phyloP scores from a whole-genome alignment of 2,329 filamentous ascomycete genomes.

The Cladosporium sp. region DNA sequence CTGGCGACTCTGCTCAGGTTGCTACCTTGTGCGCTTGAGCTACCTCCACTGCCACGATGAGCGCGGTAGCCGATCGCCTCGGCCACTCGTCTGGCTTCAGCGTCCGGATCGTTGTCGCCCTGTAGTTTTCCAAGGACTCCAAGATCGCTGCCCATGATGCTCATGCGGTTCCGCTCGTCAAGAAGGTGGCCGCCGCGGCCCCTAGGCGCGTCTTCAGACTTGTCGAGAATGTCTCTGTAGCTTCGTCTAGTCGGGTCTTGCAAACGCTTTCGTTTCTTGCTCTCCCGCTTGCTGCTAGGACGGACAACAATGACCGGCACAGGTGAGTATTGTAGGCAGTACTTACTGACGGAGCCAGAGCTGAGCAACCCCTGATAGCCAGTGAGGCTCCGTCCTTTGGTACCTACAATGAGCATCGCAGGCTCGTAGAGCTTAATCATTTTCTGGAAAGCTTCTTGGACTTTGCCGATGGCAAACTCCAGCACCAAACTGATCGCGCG shows the following conservation, averaged over 20 bases:
- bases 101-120: conserved; percentile 27
- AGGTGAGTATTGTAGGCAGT: conserved; percentile 88
- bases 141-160: conserved; percentile 36
- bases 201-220: conserved; percentile 43
- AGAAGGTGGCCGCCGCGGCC: conserved; percentile 51
- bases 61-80: conserved; percentile 33
- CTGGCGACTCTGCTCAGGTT: conserved; percentile 23
- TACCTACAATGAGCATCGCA: conserved; percentile 85
- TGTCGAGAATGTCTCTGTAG: conserved; percentile 72
- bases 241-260: conserved; percentile 71
- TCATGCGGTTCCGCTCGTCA: conserved; percentile 46
- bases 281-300: conserved; percentile 79
- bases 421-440: conserved; percentile 91
- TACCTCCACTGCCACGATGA: conserved; percentile 11
- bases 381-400: conserved; percentile 75
- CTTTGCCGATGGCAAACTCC: conserved; percentile 83
- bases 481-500: conserved; percentile 80
- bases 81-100: conserved; percentile 37
- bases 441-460: conserved; percentile 85
- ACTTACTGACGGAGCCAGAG: conserved; percentile 81
- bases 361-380: conserved; percentile 83
- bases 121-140: conserved; percentile 29
- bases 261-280: conserved; percentile 81
- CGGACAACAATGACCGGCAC: conserved; percentile 91
- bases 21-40: conserved; percentile 17